Conservation (phyloP, 441 rosid species). For the Croton setiger region DNA sequence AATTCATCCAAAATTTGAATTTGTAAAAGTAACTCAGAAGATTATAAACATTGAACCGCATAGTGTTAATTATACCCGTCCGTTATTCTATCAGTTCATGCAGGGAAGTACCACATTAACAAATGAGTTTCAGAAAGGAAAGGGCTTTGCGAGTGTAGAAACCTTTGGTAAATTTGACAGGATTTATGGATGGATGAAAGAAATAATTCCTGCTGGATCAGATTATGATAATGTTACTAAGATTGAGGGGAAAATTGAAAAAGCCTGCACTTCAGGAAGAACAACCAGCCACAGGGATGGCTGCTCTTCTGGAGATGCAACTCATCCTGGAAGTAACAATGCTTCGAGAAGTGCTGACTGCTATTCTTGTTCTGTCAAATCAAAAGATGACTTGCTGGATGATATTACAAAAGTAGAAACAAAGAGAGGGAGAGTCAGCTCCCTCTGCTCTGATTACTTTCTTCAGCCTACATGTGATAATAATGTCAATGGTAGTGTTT, state of each 20-base stretch:
- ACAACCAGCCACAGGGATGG: slow-evolving; percentile 20
- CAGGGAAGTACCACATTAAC: slow-evolving; percentile 18
- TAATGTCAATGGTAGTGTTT: slow-evolving; percentile 22
- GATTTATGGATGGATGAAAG: slow-evolving; percentile 45
- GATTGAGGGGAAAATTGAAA: slow-evolving; percentile 27
- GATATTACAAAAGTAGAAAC: slow-evolving; percentile 8
- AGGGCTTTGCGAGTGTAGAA: slow-evolving; percentile 29
- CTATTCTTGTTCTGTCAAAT: slow-evolving; percentile 22
- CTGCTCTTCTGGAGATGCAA: slow-evolving; percentile 24
- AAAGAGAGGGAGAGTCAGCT: slow-evolving; percentile 22
- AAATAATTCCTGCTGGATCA: slow-evolving; percentile 34
- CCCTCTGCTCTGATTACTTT: slow-evolving; percentile 38
- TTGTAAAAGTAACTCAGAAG: slow-evolving; percentile 35
- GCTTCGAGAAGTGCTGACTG: slow-evolving; percentile 21
- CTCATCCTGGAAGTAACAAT: slow-evolving; percentile 26
- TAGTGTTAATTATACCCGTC: slow-evolving; percentile 16
- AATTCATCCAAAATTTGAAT: slow-evolving; percentile 32
- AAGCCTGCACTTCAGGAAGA: slow-evolving; percentile 22
- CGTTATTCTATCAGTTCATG: slow-evolving; percentile 30
- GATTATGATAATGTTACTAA: slow-evolving; percentile 14
- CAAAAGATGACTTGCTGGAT: slow-evolving; percentile 26
- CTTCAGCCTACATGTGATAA: slow-evolving; percentile 25
- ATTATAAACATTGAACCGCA: slow-evolving; percentile 21
- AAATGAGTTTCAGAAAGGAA: slow-evolving; percentile 29
- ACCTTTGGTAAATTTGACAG: slow-evolving; percentile 32